Evolutionary conservation across 495 filamentous ascomycete species (phyloP).

Genomic region (Penicillium coprophilum): DNA sequence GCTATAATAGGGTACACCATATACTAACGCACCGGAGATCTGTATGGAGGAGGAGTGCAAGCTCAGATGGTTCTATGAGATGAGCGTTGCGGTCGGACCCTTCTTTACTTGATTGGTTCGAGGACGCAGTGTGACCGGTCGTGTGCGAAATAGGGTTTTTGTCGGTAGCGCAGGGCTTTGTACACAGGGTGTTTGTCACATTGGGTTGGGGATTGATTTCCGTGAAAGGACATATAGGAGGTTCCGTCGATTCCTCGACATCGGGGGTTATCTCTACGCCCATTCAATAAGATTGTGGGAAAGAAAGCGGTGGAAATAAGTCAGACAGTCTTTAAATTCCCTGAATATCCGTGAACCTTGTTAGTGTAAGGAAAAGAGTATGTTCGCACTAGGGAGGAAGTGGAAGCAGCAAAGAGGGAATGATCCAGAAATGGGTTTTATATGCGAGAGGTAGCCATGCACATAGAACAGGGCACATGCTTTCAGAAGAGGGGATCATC

Average conservation of each 20-base stretch:
- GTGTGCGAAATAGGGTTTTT: constrained; percentile 9
- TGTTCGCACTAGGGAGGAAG: not conserved
- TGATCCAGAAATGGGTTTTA: not conserved
- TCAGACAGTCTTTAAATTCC: not conserved
- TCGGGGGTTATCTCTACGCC: constrained; percentile 41
- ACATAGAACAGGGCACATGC: constrained; percentile 5
- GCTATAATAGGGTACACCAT: not conserved
- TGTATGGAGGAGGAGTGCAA: constrained; percentile 31
- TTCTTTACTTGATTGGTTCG: constrained; percentile 3
- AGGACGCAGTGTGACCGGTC: constrained; percentile 3
- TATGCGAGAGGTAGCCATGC: not conserved
- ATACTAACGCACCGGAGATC: constrained; percentile 26
- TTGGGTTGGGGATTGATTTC: constrained; percentile 23
- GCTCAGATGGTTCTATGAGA: constrained; percentile 27
- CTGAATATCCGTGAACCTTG: not conserved
- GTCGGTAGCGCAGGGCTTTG: constrained; percentile 12
- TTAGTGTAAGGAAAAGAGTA: not conserved
- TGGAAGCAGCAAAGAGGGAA: constrained; percentile 1
- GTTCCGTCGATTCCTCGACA: constrained; percentile 49
- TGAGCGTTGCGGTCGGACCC: constrained; percentile 25
- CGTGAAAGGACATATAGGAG: constrained; percentile 44
- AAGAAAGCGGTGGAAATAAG: constrained; percentile 9
- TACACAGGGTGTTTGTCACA: constrained; percentile 24
- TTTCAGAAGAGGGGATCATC: constrained; percentile 14
- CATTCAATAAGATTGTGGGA: constrained; percentile 37